These are phyloP conservation scores for Xerocomus spinulosus DNA, from an alignment of 768 basidiomycete species.

Conservation along the genomic window DNA sequence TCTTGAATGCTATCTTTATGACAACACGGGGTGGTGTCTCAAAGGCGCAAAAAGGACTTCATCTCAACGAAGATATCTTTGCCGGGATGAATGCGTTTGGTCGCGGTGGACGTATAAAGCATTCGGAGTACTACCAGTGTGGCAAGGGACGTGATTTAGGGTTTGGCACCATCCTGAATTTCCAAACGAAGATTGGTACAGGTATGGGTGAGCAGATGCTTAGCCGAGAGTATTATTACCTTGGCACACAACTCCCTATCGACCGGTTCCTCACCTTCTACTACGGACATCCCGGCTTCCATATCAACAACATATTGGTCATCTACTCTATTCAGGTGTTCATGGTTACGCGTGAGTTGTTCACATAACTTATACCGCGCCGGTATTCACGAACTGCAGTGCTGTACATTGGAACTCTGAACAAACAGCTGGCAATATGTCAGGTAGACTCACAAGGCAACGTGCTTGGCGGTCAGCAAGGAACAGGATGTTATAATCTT, in stretches of 20 bases:
- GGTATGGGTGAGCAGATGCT: constrained; percentile 99
- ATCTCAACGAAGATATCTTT: constrained; percentile 99
- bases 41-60: constrained; percentile 97
- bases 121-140: constrained; percentile 99
- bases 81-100: constrained; percentile 99
- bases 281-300: constrained; percentile 99
- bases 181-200: constrained; percentile 99
- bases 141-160: constrained; percentile 99
- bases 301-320: constrained; percentile 99
- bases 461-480: constrained; percentile 77
- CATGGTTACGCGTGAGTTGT: constrained; percentile 82
- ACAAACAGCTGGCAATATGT: constrained; percentile 89
- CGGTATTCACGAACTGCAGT: constrained; percentile 44
- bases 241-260: constrained; percentile 95
- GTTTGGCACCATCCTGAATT: constrained; percentile 98
- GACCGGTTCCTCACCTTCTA: constrained; percentile 99
- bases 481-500: constrained; percentile 81
- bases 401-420: constrained; percentile 92
- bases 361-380: neutral
- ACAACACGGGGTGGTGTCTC: constrained; percentile 97
- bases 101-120: constrained; percentile 98
- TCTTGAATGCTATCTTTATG: constrained; percentile 98
- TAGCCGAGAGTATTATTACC: constrained; percentile 98
- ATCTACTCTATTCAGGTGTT: constrained; percentile 97
- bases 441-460: constrained; percentile 76